These are phyloP conservation scores for Pseudocercospora eumusae DNA, from an alignment of 2,329 filamentous ascomycete species.

Conservation along the genomic window DNA sequence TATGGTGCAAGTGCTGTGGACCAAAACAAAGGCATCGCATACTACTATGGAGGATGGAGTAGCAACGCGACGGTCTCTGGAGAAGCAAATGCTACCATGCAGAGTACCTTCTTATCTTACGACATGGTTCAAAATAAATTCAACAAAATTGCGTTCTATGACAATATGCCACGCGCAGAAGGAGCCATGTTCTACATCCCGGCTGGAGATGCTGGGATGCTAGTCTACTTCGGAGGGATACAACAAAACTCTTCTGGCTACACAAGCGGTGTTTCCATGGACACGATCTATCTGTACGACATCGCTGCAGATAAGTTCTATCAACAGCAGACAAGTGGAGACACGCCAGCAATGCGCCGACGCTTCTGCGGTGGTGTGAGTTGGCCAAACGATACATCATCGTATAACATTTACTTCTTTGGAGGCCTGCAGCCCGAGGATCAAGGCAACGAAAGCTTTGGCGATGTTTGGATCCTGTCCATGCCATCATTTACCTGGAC, in stretches of 20 bases:
- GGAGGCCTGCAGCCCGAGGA: constrained; percentile 52
- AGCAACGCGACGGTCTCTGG: constrained; percentile 43
- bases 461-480: constrained; percentile 64
- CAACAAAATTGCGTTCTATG: constrained; percentile 48
- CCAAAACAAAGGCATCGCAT: constrained; percentile 43
- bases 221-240: constrained; percentile 65
- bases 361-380: constrained; percentile 64
- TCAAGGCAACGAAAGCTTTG: constrained; percentile 53
- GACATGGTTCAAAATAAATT: constrained; percentile 59
- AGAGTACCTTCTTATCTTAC: constrained; percentile 58
- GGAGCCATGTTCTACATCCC: constrained; percentile 63
- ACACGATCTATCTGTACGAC: constrained; percentile 61
- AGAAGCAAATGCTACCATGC: constrained; percentile 44
- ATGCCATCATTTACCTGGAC: constrained; percentile 67
- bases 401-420: constrained; percentile 68
- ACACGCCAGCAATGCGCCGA: constrained; percentile 55
- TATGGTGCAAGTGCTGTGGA: constrained; percentile 61
- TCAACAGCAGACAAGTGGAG: constrained; percentile 57
- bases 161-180: constrained; percentile 58
- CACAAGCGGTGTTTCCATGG: neutral
- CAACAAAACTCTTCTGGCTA: constrained; percentile 53
- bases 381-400: constrained; percentile 61
- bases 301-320: constrained; percentile 63
- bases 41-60: constrained; percentile 65
- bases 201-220: constrained; percentile 59